These are phyloP conservation scores for Tephrocybe sp. DNA, from an alignment of 768 basidiomycete genomes.

Conservation along the genomic window DNA sequence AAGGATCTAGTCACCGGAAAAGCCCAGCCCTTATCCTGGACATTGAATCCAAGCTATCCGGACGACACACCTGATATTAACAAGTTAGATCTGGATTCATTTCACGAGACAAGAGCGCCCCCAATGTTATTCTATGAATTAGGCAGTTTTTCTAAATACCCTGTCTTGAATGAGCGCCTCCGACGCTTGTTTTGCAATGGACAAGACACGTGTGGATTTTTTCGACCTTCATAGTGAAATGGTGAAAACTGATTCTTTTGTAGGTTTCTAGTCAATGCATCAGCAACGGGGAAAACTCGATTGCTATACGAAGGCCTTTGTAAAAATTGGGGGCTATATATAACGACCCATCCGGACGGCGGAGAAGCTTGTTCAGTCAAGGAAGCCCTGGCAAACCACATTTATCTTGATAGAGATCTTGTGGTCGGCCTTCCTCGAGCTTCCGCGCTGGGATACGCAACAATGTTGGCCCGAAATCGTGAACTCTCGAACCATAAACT, in stretches of 20 bases:
- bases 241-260: too few relatives aligned
- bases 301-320: slow-evolving; percentile 7
- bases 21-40: not conserved
- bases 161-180: not conserved
- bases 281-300: slow-evolving; percentile 6
- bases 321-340: slow-evolving; percentile 8
- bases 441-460: not conserved
- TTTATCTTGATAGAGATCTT: not conserved
- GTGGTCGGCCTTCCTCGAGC: not conserved
- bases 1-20: not conserved
- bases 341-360: not conserved
- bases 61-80: not conserved
- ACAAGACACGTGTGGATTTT: not conserved
- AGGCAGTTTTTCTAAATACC: not conserved
- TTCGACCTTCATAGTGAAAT: not conserved
- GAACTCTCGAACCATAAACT: not conserved
- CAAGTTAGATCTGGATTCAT: not conserved
- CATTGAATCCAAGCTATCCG: not conserved
- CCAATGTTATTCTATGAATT: slow-evolving; percentile 1
- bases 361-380: not conserved
- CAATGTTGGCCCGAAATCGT: not conserved
- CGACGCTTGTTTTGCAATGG: not conserved
- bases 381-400: not conserved
- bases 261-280: slow-evolving; percentile 4
- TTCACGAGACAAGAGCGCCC: not conserved